These are phyloP conservation scores for Eustoma russellianum DNA, from an alignment of 257 asterid species.

Conservation along the genomic window DNA sequence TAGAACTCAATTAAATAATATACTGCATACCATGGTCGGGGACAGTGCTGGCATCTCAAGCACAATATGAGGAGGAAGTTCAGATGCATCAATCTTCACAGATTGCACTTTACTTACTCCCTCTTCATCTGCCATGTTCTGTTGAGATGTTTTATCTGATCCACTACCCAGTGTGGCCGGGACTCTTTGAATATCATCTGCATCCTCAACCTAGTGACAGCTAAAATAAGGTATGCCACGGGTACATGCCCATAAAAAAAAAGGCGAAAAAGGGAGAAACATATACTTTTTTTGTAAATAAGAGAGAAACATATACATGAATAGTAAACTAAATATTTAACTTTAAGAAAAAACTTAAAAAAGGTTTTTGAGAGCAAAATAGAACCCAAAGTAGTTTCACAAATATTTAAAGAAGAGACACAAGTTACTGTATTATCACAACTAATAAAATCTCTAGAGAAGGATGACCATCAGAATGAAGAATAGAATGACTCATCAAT, in stretches of 20 bases:
- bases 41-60: conserved; percentile 96
- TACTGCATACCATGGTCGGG: conserved; percentile 82
- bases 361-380: background rate
- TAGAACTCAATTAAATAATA: background rate
- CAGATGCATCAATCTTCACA: conserved; percentile 41
- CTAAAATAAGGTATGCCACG: conserved; percentile 22
- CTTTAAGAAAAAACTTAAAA: background rate
- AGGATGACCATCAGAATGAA: background rate
- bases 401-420: no score
- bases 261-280: conserved; percentile 1
- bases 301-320: no score
- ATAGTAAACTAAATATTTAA: no score
- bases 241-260: no score
- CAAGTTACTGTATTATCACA: no score
- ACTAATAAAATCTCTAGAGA: background rate
- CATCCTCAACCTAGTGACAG: conserved; percentile 76
- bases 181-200: conserved; percentile 57
- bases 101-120: conserved; percentile 43
- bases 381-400: background rate
- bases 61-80: conserved; percentile 93
- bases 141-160: conserved; percentile 39
- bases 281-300: no score
- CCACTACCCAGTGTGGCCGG: conserved; percentile 45
- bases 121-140: conserved; percentile 29
- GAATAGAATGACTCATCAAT: background rate